Evolutionary conservation across 2,329 filamentous ascomycete genomes (phyloP), one percentile per base, ranked within the genome.

Genomic region (Aureobasidium lini): DNA sequence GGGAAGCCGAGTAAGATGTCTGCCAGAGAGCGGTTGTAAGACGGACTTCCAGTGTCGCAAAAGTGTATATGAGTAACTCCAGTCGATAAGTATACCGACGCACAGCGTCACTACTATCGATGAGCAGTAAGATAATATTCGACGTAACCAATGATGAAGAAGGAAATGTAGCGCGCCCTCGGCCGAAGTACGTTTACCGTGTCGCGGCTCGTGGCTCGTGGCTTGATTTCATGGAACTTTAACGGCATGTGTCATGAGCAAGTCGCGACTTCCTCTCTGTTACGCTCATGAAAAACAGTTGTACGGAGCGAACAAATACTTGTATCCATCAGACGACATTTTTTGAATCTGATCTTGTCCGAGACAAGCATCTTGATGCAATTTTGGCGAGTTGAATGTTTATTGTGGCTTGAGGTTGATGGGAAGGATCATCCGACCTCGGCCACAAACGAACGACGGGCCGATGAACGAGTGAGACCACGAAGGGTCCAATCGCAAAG

Each of bases 391-490:
- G 9, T 13, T 29, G 39, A 32, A 57, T 56, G 31, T 29, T 34
- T 44, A 36, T 53, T 53, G 49, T 57, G 53, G 53, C 53, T 57
- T 57, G 42, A 47, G 37, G 4, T 57, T 18, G 18, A 57, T 23
- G 32, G 11, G 53, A 47, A 49, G 44, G 29, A 40, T 58, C 23
- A 49, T 58, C 44, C 44, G 54, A 49, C 36, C 36, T 58, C 44
- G 54, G 44, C 54, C 42, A 32, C 31, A 9, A 39, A 34, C 18
- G 42, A 31, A 13, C 31, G 23, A 37, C 43, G 44, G 54, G 54
- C 54, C 54, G 54, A 58, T 32, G 44, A 57, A 57, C 31, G 42
- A 29, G 44, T 44, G 42, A 37, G 42, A 47, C 39, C 53, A 57
- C 32, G 23, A 57, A 57, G 40, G 52, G 39, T 46, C 37, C 52